Evolutionary conservation across 2,329 filamentous ascomycete species (phyloP), one percentile per base, ranked within the genome.

Genomic region (Neonectria ditissima): DNA sequence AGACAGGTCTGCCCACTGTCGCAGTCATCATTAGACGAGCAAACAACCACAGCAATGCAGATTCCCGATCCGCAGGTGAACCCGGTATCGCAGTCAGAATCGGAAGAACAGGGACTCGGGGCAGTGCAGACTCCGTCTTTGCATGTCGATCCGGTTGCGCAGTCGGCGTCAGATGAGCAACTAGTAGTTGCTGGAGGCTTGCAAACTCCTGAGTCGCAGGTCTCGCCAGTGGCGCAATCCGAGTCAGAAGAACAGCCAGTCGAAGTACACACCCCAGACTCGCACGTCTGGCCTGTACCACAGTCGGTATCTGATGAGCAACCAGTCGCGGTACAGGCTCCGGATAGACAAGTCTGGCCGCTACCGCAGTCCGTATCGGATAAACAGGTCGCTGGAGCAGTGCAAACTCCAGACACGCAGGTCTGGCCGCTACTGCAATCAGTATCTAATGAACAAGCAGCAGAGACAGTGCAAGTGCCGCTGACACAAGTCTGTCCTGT

Each of bases 391-490:
- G 37, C 20, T 9, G n/a, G n/a, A n/a, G n/a, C n/a, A n/a, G 39
- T 41, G 41, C 57, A 60, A 5, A 47, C 43, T 4, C 57, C 50
- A 4, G 50, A 47, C 9, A 20, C 37, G 24, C 57, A 60, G 4
- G 41, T 30, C 50, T 52, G 57, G 3, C 50, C 50, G 24, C 18
- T n/a, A 18, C 22, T 26, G 13, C 51, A 54, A 4, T 54, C 34
- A 10, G 2, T 10, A 14, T 43, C 37, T 14, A 24, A 11, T 11
- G 51, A 43, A 43, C 51, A 54, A 11, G 34, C 3, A 18, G 18
- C 13, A 3, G 47, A 28, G 1, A 39, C 26, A 9, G 52, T 39
- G n/a, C 56, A 59, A 8, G 45, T 28, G 22, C 56, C 48, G 8
- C 16, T 13, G 5, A 26, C 32, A 30, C 59, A 62, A 0, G 11